Conservation (phyloP, 345 rosid genomes). For the Isatis tinctoria region DNA sequence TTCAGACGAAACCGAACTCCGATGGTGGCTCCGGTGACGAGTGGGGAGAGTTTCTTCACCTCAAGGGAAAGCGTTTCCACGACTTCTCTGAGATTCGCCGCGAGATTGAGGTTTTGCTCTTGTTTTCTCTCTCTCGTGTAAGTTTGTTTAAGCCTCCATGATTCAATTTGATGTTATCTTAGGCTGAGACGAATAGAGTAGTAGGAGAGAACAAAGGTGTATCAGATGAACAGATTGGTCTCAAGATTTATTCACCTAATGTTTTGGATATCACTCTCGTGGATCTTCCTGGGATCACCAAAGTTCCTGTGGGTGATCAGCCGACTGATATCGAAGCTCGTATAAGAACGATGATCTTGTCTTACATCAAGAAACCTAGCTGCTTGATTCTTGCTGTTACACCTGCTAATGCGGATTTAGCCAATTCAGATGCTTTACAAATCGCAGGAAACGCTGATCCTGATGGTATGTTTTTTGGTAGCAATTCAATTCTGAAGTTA, state of each 20-base stretch:
- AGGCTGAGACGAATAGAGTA: constrained; percentile 86
- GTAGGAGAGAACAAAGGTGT: constrained; percentile 94
- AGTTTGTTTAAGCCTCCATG: too few species aligned
- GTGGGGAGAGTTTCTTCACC: constrained; percentile 94
- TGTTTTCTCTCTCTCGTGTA: neutral
- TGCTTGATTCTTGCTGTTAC: constrained; percentile 91
- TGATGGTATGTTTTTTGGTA: constrained; percentile 52
- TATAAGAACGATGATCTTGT: constrained; percentile 93
- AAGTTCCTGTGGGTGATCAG: constrained; percentile 97
- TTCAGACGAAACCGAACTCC: constrained; percentile 51
- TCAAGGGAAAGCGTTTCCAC: constrained; percentile 42
- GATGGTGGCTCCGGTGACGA: constrained; percentile 71
- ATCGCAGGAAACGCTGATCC: constrained; percentile 94
- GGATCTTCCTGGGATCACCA: constrained; percentile 94
- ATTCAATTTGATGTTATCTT: too few species aligned
- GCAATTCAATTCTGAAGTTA: neutral
- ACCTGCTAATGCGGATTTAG: constrained; percentile 89
- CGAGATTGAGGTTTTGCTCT: constrained; percentile 61
- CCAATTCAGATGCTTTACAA: constrained; percentile 95
- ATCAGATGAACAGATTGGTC: constrained; percentile 80
- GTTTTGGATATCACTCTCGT: constrained; percentile 92
- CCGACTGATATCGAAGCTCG: constrained; percentile 93
- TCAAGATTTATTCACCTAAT: constrained; percentile 88
- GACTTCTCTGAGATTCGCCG: constrained; percentile 88
- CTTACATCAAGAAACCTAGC: constrained; percentile 78